Evolutionary conservation across 176 grass and related monocot genomes (phyloP).

Genomic region (Eleusine coracana): DNA sequence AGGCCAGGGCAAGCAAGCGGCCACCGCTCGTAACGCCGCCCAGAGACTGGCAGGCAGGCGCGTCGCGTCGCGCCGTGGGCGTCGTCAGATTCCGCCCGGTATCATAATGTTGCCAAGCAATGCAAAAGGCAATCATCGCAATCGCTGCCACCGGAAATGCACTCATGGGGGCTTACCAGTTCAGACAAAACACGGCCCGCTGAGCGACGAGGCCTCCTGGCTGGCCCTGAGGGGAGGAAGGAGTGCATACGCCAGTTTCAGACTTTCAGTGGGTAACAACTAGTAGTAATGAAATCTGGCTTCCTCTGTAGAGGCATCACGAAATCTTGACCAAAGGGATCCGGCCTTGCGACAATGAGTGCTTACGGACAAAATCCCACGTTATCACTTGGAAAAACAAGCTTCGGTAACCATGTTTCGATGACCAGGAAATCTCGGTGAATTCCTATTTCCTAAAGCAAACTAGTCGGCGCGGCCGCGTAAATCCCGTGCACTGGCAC

Average conservation of each 20-base stretch:
- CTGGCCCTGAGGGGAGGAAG: neutral
- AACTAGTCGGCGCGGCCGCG: neutral
- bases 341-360: neutral
- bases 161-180: slow-evolving; percentile 30
- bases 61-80: neutral
- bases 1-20: neutral
- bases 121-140: neutral
- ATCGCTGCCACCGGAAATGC: slow-evolving; percentile 40
- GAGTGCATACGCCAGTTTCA: neutral
- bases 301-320: slow-evolving; percentile 9
- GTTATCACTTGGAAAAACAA: slow-evolving; percentile 2
- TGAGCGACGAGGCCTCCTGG: neutral
- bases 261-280: slow-evolving; percentile 25
- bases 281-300: neutral
- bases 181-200: slow-evolving; percentile 43
- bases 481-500: slow-evolving; percentile 13
- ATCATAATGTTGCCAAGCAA: slow-evolving; percentile 2
- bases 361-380: slow-evolving; percentile 27
- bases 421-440: neutral
- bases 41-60: slow-evolving; percentile 24
- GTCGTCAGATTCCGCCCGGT: neutral
- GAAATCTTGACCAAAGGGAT: neutral
- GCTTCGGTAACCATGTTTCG: neutral
- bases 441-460: neutral
- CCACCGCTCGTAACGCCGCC: slow-evolving; percentile 21